phyloP scores from a whole-genome alignment of 78 protist genomes.

The Dictyostelium capitatum region DNA sequence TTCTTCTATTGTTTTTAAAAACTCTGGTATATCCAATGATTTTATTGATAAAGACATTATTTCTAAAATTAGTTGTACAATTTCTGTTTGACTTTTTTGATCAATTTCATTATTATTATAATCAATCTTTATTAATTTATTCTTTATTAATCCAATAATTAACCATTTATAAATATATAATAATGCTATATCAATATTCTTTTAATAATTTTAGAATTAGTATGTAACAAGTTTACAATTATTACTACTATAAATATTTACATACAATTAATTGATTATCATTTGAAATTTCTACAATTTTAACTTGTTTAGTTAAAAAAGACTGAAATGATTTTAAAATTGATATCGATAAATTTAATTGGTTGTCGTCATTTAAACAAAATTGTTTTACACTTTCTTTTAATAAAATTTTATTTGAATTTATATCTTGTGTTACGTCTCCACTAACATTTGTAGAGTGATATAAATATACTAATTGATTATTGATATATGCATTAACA shows the following conservation, averaged over 20 bases:
- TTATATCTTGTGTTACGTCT: background rate
- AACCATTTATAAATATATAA: constrained; percentile 3
- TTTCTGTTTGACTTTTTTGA: background rate
- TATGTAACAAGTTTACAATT: background rate
- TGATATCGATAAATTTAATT: background rate
- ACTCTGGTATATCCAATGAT: constrained; percentile 1
- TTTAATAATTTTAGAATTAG: background rate
- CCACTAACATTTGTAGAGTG: background rate
- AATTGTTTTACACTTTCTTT: background rate
- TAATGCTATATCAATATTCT: background rate
- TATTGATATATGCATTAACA: background rate
- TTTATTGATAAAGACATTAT: background rate
- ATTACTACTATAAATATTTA: background rate
- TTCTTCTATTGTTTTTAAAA: constrained; percentile 5
- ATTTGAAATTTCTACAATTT: background rate
- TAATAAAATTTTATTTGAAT: background rate
- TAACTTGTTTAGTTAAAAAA: background rate
- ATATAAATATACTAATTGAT: background rate
- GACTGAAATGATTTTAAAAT: background rate
- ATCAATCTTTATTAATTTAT: background rate
- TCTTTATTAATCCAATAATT: background rate
- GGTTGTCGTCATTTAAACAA: background rate
- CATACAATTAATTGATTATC: constrained; percentile 4
- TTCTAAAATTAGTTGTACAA: background rate
- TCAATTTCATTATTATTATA: background rate